phyloP scores from a whole-genome alignment of 768 basidiomycete genomes.

The Cystobasidium ongulense region DNA sequence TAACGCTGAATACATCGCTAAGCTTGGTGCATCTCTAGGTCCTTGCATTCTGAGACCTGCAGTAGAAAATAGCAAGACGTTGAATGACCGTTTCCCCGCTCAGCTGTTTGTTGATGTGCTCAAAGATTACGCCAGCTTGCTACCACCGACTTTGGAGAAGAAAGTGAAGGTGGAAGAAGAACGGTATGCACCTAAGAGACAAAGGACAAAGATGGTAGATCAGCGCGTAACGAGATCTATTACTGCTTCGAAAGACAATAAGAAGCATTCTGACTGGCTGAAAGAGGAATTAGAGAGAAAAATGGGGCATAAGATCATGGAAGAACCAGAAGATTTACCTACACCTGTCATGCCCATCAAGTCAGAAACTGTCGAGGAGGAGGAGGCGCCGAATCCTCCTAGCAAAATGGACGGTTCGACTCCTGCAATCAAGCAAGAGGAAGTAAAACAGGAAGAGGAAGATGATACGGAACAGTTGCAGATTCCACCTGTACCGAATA shows the following conservation, averaged over 20 bases:
- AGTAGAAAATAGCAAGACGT: conserved; percentile 69
- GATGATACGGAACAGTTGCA: background rate
- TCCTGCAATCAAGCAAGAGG: background rate
- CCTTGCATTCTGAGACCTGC: conserved; percentile 76
- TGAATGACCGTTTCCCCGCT: conserved; percentile 82
- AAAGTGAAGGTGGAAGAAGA: conserved; percentile 53
- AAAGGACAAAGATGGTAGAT: conserved; percentile 41
- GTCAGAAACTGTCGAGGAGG: background rate
- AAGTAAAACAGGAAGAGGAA: background rate
- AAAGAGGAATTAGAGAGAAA: conserved; percentile 2
- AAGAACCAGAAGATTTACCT: background rate
- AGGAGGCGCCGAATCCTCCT: background rate
- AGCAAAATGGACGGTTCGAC: background rate
- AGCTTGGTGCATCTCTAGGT: conserved; percentile 78
- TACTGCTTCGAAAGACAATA: conserved; percentile 7
- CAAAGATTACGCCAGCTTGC: conserved; percentile 61
- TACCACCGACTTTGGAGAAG: conserved; percentile 71
- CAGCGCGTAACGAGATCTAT: conserved; percentile 33
- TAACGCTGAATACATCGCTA: conserved; percentile 72
- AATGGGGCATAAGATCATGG: background rate
- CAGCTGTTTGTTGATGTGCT: conserved; percentile 76
- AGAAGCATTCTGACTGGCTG: background rate
- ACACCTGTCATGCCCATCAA: background rate
- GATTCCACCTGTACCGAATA: background rate
- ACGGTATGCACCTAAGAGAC: conserved; percentile 34